A percentile compares a stretch with the other conserved stretches of the same genome.
Evolutionary conservation across 148 eudicot genomes (phyloP).

Genomic region (Chenopodium berlandieri): DNA sequence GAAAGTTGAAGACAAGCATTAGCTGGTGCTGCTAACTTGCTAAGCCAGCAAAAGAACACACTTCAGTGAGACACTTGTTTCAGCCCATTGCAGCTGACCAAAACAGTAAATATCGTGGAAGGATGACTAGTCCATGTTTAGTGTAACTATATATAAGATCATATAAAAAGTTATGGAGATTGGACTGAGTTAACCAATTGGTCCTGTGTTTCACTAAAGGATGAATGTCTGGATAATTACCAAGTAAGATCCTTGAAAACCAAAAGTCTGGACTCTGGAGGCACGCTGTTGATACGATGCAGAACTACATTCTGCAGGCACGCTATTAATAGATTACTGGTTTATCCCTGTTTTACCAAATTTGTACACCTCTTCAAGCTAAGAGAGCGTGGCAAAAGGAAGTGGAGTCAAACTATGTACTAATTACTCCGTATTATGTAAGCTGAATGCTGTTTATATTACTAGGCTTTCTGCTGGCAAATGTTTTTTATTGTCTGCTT

Average conservation of each 20-base stretch:
- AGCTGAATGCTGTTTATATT: background rate
- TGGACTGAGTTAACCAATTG: background rate
- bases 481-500: background rate
- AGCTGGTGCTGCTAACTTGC: background rate
- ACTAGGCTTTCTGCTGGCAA: background rate
- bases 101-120: background rate
- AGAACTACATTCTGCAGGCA: background rate
- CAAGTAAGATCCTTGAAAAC: background rate
- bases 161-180: background rate
- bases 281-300: background rate
- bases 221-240: background rate
- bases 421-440: background rate
- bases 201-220: background rate
- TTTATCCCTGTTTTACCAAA: background rate
- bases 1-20: background rate
- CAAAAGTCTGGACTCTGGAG: background rate
- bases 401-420: background rate
- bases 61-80: background rate
- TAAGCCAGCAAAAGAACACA: background rate
- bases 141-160: background rate
- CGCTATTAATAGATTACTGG: background rate
- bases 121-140: background rate
- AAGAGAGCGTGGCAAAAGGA: background rate
- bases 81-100: background rate
- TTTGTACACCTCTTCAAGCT: background rate